Evolutionary conservation across 306 rosid species (phyloP), one percentile per base, ranked within the genome.

Genomic region (Cicer arietinum): DNA sequence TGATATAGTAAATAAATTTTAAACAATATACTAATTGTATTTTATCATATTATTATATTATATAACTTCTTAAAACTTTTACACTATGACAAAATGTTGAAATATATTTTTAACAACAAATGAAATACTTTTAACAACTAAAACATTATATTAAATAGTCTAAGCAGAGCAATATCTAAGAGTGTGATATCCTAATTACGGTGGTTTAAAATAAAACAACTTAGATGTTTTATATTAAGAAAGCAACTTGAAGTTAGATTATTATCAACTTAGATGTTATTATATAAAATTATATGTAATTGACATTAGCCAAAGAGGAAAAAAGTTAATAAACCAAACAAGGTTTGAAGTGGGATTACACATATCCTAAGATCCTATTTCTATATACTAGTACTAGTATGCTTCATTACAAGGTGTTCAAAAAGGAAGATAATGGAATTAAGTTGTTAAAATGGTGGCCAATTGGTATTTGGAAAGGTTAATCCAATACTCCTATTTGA

Each of bases 341-440:
- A 67, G 56, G 8, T 53, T 2, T 67, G 61, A 14, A 39, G 69
- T 57, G 75, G 52, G 60, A 39, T 60, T 68, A 42, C 61, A 14
- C 37, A 22, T 14, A 44, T 67, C 65, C 46, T 75, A 13, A 16
- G 73, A n/a, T 48, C 62, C 62, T 37, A 37, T 48, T 16, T 74
- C 67, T 17, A 51, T 17, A 51, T 35, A 30, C 35, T 30, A 30
- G 35, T 30, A 30, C 35, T 30, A 30, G 5, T 30, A 10, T 61
- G 57, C 35, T 74, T 74, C 40, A 46, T 43, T 45, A 74, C 42
- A 39, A 35, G 2, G 41, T 46, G 40, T 13, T 7, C 13, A 10
- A 40, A 12, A 22, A 5, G 0, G 9, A 56, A 47, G 39, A 18
- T 48, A 35, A 37, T 40, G 67, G 17, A 61, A 13, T 61, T 35